Conservation (phyloP, 148 eudicot genomes). For the Euryodendron excelsum region DNA sequence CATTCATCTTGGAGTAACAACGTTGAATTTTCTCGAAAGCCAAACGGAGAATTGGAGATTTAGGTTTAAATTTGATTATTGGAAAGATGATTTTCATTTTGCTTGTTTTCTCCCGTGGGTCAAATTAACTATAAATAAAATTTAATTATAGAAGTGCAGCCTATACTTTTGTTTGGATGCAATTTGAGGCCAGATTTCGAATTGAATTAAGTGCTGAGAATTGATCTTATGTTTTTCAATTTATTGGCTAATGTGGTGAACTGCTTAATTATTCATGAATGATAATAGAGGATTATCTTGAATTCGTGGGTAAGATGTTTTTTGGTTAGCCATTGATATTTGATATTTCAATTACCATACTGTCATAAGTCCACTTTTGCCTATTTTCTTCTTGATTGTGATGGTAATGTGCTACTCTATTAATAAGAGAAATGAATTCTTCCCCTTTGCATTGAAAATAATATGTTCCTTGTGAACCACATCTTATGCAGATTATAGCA, state of each 20-base stretch:
- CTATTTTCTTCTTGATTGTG: background rate
- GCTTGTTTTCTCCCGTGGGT: background rate
- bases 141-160: background rate
- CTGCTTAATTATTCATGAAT: background rate
- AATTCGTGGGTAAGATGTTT: background rate
- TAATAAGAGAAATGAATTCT: background rate
- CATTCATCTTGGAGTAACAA: background rate
- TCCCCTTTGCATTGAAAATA: background rate
- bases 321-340: no score
- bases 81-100: background rate
- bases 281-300: background rate
- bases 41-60: background rate
- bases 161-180: background rate
- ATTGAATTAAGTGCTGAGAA: background rate
- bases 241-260: background rate
- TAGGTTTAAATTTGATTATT: background rate
- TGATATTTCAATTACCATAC: background rate
- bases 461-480: background rate
- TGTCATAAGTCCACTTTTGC: conserved; percentile 1
- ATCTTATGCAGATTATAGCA: background rate
- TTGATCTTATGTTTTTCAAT: background rate
- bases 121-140: background rate
- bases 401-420: background rate
- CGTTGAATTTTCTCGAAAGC: background rate
- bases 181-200: background rate